Base-by-base conservation (phyloP, 768 basidiomycete genomes). In the Trametes sanguinea region DNA sequence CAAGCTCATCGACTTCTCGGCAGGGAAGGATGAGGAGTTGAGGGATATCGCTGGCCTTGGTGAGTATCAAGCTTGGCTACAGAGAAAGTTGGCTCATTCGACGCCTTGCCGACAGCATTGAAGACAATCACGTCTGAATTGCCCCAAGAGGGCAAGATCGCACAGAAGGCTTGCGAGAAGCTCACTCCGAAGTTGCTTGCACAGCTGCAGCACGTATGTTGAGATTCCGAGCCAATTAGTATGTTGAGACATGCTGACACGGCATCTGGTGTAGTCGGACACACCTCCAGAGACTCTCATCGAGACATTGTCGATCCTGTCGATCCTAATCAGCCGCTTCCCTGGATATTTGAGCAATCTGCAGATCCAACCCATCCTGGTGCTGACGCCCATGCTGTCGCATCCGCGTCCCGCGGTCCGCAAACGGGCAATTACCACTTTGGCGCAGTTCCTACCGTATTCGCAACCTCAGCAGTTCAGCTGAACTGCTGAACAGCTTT, bases 71-170 rank as follows among this genome's bases (percentile, higher is more conserved):
- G 48, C 17, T 45, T 4, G 33, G 11, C 11, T 37, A 6, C 35
- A 37, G 6, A 11, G 11, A 11, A 37, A 37, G 42, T 8, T 43
- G 42, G 14, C 7, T 37, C 6, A 37, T 11, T 11, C 11, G 6
- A 37, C 35, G 6, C 7, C 10, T 16, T 6, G 14, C 39, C 10
- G 50, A 33, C 67, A 95, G 96, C 94, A 4, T 79, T 99, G 60
- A 98, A 98, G 77, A 96, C 94, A 3, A 95, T 98, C 67, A 94
- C 95, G 4, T 83, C 89, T 16, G 95, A 98, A 75, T 80, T 98
- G 52, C 91, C 92, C 8, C 83, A 85, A 5, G 90, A 91, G 65
- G 88, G 90, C 54, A 88, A 86, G 69, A 86, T 95, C 59, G 89
- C 90, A 0, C 80, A 80, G 1, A 87, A 87, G 44, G 90, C 90